phyloP scores from a whole-genome alignment of 2,329 filamentous ascomycete genomes.

The Exutisphaerella laricina region DNA sequence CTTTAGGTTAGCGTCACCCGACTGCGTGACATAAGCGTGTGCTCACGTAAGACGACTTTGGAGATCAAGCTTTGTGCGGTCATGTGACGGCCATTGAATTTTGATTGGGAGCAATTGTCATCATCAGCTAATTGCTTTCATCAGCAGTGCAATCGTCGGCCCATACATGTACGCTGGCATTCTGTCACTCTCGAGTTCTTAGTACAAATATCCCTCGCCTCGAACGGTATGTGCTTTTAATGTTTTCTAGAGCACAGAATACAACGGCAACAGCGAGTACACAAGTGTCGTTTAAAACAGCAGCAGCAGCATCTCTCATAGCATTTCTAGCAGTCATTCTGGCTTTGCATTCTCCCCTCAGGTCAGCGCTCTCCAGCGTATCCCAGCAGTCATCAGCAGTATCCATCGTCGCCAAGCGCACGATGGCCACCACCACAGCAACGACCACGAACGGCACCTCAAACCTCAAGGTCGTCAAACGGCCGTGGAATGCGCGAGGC shows the following conservation, averaged over 20 bases:
- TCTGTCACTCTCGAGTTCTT: background rate
- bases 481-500: constrained; percentile 65
- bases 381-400: constrained; percentile 17
- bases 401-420: constrained; percentile 23
- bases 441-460: constrained; percentile 23
- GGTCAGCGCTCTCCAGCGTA: constrained; percentile 34
- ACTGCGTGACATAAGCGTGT: no score
- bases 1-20: no score
- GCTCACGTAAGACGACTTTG: no score
- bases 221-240: constrained; percentile 13
- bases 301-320: constrained; percentile 27
- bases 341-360: constrained; percentile 41
- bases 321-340: constrained; percentile 40
- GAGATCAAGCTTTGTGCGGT: no score
- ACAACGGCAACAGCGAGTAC: constrained; percentile 5
- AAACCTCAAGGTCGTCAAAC: constrained; percentile 61
- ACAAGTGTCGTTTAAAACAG: constrained; percentile 20
- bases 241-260: constrained; percentile 23
- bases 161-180: background rate
- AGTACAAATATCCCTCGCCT: constrained; percentile 15
- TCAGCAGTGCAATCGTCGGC: background rate
- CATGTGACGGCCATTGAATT: no score
- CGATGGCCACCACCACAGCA: constrained; percentile 37
- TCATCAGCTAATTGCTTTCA: constrained; percentile 3
- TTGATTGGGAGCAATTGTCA: no score